Conservation (phyloP, 2,329 filamentous ascomycete genomes). For the Clarireedia monteithiana region DNA sequence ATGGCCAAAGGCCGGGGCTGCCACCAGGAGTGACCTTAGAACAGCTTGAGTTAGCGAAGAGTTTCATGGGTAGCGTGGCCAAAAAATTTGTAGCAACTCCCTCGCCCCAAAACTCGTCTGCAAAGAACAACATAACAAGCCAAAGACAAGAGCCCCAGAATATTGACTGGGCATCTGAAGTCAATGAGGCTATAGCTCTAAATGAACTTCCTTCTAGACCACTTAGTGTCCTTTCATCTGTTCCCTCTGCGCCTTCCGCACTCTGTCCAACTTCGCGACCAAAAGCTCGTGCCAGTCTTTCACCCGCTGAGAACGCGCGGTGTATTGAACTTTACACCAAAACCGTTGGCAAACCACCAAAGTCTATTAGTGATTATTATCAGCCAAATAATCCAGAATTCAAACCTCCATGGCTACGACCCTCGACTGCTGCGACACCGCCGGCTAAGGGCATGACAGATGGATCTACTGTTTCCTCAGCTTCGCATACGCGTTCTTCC, state of each 20-base stretch:
- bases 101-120: no score
- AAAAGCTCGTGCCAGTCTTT: neutral
- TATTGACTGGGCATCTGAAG: slow-evolving; percentile 15
- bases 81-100: neutral
- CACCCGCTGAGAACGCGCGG: neutral
- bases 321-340: slow-evolving; percentile 12
- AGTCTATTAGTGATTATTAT: slow-evolving; percentile 12
- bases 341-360: slow-evolving; percentile 10
- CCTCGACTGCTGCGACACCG: neutral
- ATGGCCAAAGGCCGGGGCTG: neutral
- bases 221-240: neutral
- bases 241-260: neutral
- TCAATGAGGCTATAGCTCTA: slow-evolving; percentile 1
- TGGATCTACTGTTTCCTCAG: neutral
- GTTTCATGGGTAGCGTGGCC: slow-evolving; percentile 11
- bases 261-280: neutral
- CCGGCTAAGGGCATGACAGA: neutral
- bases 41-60: slow-evolving; percentile 19
- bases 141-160: slow-evolving; percentile 1
- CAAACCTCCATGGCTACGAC: neutral
- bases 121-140: neutral
- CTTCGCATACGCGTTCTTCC: neutral
- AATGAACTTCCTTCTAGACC: no score
- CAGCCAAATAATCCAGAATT: slow-evolving; percentile 20
- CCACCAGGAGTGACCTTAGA: slow-evolving; percentile 15